Percentiles rank a stretch among this genome's conserved stretches.
phyloP scores from a whole-genome alignment of 2,329 filamentous ascomycete genomes.

The Didymella keratinophila region DNA sequence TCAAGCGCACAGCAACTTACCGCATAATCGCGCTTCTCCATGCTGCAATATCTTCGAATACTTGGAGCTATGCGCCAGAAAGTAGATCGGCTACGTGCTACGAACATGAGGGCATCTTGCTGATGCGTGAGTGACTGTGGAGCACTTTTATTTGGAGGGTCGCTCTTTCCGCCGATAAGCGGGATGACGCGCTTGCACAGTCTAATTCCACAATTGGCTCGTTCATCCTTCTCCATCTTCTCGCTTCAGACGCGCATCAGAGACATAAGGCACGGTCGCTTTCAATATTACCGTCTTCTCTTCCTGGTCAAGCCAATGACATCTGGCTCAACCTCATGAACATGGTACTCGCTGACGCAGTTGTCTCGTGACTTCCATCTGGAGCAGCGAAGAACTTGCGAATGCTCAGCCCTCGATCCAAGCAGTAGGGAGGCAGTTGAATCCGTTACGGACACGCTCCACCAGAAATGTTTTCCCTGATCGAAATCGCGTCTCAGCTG shows the following conservation, averaged over 20 bases:
- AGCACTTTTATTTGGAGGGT: slow-evolving; percentile 26
- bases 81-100: slow-evolving; percentile 33
- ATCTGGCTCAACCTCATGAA: not conserved
- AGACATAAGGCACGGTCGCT: not conserved
- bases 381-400: not conserved
- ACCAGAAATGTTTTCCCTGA: not conserved
- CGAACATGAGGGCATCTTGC: slow-evolving; percentile 44
- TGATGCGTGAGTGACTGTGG: slow-evolving; percentile 10
- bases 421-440: not conserved
- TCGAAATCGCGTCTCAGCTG: not conserved
- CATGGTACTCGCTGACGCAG: not conserved
- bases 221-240: slow-evolving; percentile 1
- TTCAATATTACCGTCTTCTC: not conserved
- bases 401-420: not conserved
- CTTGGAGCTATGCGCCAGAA: slow-evolving; percentile 22
- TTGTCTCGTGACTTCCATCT: not conserved
- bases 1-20: slow-evolving; percentile 27
- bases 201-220: slow-evolving; percentile 6
- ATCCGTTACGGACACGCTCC: no score
- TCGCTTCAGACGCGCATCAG: not conserved
- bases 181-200: slow-evolving; percentile 36
- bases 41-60: slow-evolving; percentile 32
- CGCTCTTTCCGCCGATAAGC: slow-evolving; percentile 29
- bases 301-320: not conserved
- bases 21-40: slow-evolving; percentile 49